Base-by-base conservation (phyloP, 768 basidiomycete species). In the Amanita fuliginea region DNA sequence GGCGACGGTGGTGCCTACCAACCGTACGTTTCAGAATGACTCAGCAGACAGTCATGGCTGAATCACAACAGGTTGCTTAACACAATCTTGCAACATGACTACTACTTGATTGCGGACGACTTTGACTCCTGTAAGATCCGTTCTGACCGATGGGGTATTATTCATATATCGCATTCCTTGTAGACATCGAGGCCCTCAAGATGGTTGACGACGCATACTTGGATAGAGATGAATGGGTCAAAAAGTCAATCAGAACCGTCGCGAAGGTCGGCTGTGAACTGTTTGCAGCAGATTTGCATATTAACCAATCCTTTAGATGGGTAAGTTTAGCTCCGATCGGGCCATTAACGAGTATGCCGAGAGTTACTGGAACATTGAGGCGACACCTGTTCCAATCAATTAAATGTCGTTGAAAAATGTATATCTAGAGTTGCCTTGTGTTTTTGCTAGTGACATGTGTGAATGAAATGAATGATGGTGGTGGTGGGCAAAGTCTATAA, bases 321-420 rank as follows among this genome's bases (percentile, higher is more conserved):
- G 92, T 64, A 94, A 93, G 60, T 97, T 97, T 73, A 92, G 90
- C 64, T 89, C 87, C 30, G 95, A 98, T 62, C 77, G 94, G 46
- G 88, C 91, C 3, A 94, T 96, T 60, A 79, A 81, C 56, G 86
- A 92, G 62, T 95, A 95, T 58, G 92, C 91, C 1, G 91, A 95
- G 65, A 80, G 81, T 58, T 86, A 82, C 64, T 87, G 84, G 84
- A 87, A 84, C 61, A 70, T 86, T 35, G 84, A 87, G 57, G 69
- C 73, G 3, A 61, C 58, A 8, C 48, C 64, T 3, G 61, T 69
- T 6, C 32, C 54, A 28, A 30, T 30, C 26, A 40, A 48, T 19
- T 22, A 33, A 24, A 28, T 2, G 11, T 24, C 26, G 42, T 19
- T 30, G 13, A 13, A 0, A 32, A 13, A 5, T 32, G 13, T 32